Percentiles rank a stretch among this genome's conserved stretches.
Conservation (phyloP, 2,329 filamentous ascomycete species). For the Blumeria graminis region DNA sequence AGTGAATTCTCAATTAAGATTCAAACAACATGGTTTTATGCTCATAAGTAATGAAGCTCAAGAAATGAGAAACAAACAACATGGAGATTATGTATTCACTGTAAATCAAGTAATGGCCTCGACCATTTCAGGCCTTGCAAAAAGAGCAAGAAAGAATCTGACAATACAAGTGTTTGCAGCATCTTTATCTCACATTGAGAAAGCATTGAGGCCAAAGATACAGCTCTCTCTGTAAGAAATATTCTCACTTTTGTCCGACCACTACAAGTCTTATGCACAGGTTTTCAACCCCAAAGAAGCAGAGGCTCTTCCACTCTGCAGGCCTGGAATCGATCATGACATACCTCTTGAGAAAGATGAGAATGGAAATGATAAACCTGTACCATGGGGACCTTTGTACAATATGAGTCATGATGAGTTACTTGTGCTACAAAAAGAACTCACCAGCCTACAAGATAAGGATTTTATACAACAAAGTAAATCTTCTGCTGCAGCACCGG, state of each 20-base stretch:
- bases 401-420: neutral
- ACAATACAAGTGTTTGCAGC: neutral
- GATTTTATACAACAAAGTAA: neutral
- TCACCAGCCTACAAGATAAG: neutral
- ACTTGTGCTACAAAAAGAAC: neutral
- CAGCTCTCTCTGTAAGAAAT: constrained; percentile 1
- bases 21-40: neutral
- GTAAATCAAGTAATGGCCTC: neutral
- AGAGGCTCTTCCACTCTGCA: neutral
- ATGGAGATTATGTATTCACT: neutral
- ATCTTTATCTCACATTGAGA: neutral
- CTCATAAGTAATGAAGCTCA: too few relatives aligned
- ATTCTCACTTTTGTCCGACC: neutral
- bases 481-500: neutral
- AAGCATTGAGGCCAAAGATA: neutral
- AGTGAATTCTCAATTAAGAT: neutral
- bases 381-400: neutral
- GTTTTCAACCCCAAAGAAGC: constrained; percentile 1
- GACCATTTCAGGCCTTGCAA: neutral
- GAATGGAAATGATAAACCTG: neutral
- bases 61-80: too few relatives aligned
- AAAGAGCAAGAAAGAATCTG: neutral
- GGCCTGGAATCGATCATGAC: neutral
- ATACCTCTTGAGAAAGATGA: neutral
- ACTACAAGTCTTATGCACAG: neutral